Percentiles rank a stretch among this genome's conserved stretches.
Evolutionary conservation across 768 basidiomycete genomes (phyloP).

Genomic region (Lanmaoa pseudosensibilis): DNA sequence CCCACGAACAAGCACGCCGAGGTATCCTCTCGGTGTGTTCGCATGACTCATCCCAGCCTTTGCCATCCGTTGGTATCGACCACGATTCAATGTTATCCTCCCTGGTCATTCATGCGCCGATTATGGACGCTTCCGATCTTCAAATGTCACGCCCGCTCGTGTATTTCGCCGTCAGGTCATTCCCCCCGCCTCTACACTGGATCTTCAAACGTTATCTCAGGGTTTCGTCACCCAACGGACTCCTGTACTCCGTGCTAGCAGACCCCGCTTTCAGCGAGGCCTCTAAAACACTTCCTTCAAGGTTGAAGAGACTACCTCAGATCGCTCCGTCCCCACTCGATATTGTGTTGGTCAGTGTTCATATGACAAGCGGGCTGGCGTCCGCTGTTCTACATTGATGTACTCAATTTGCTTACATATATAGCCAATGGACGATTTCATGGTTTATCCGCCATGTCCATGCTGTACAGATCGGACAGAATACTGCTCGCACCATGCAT

Average conservation of each 20-base stretch:
- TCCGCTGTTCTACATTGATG: conserved; percentile 13
- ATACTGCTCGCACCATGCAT: conserved; percentile 29
- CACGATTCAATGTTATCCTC: conserved; percentile 49
- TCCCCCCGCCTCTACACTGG: conserved; percentile 10
- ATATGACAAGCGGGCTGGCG: conserved; percentile 13
- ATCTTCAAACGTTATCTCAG: conserved; percentile 26
- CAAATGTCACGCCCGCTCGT: conserved; percentile 24
- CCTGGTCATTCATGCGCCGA: conserved; percentile 41
- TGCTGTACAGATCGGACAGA: conserved; percentile 26
- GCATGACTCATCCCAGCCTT: neutral
- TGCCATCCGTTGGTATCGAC: conserved; percentile 44
- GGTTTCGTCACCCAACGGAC: conserved; percentile 7
- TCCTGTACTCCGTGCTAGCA: conserved; percentile 20
- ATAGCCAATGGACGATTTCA: conserved; percentile 54
- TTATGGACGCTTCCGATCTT: conserved; percentile 21
- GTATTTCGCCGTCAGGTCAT: conserved; percentile 28
- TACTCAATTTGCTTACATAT: conserved; percentile 27
- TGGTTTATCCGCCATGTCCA: conserved; percentile 40
- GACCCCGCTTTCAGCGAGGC: conserved; percentile 14
- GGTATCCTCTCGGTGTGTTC: conserved; percentile 15
- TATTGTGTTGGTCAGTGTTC: conserved; percentile 32
- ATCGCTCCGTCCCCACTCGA: conserved; percentile 7
- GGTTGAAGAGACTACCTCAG: conserved; percentile 13
- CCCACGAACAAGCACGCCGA: conserved; percentile 28
- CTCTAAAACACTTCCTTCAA: conserved; percentile 13